Percentiles rank a stretch among this genome's conserved stretches.
Evolutionary conservation across 495 filamentous ascomycete species (phyloP).

Genomic region (Trichocladium uniseriatum): DNA sequence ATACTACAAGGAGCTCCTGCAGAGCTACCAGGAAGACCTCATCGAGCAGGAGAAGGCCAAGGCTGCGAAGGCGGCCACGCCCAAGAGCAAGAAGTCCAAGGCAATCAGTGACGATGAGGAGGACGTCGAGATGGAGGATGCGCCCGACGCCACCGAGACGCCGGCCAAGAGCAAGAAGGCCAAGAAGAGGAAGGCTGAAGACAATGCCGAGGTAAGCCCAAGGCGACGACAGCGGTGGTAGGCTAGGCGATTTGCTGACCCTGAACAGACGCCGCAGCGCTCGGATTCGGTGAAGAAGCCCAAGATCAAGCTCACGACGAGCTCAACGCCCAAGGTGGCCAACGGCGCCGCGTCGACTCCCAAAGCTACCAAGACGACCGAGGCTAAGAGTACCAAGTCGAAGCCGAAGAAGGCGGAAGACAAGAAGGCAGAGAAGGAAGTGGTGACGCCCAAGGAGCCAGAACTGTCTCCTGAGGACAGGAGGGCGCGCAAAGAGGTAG

Average conservation of each 20-base stretch:
- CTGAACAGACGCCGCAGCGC: conserved; percentile 49
- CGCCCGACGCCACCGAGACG: conserved; percentile 36
- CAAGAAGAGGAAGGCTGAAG: conserved; percentile 66
- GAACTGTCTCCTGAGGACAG: conserved; percentile 42
- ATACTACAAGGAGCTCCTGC: conserved; percentile 69
- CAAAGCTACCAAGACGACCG: conserved; percentile 42
- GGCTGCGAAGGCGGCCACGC: conserved; percentile 54
- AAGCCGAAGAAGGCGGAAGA: conserved; percentile 59
- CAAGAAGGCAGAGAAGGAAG: conserved; percentile 52
- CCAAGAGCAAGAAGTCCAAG: conserved; percentile 51
- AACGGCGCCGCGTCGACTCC: conserved; percentile 41
- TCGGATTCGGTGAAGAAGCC: conserved; percentile 57
- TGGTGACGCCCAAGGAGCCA: conserved; percentile 36
- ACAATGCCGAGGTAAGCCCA: conserved; percentile 53
- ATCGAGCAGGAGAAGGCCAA: conserved; percentile 51
- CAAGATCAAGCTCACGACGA: conserved; percentile 52
- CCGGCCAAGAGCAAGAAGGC: conserved; percentile 47
- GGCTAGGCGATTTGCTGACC: conserved; percentile 11
- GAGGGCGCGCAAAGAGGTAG: conserved; percentile 49
- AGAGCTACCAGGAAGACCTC: conserved; percentile 53
- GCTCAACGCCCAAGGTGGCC: conserved; percentile 42
- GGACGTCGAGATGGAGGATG: conserved; percentile 73
- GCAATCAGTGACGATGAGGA: conserved; percentile 46
- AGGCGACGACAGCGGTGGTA: background rate
- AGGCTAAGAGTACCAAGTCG: conserved; percentile 49